Evolutionary conservation across 2,329 filamentous ascomycete species (phyloP).

Genomic region (Blastomyces percursus): DNA sequence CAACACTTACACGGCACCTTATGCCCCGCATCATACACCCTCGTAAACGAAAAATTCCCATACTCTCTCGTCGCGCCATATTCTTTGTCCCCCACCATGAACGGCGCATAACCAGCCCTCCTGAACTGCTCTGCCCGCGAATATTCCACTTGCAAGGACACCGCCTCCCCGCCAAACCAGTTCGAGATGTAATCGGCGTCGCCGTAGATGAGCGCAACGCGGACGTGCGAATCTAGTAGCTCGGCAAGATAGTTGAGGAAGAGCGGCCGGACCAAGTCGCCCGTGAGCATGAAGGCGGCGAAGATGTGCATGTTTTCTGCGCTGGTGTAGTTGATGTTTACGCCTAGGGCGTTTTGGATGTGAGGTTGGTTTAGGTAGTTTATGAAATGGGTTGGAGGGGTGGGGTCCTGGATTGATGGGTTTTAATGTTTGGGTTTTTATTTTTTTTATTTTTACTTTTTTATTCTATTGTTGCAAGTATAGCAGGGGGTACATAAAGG

Average conservation of each 20-base stretch:
- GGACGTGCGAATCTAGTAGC: constrained; percentile 48
- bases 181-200: constrained; percentile 45
- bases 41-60: constrained; percentile 32
- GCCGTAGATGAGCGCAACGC: constrained; percentile 48
- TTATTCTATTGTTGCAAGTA: too few species aligned
- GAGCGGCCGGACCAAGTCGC: constrained; percentile 39
- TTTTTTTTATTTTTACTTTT: too few species aligned
- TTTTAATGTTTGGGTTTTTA: too few species aligned
- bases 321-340: constrained; percentile 50
- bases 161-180: constrained; percentile 41
- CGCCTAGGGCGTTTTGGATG: constrained; percentile 50
- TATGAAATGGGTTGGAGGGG: too few species aligned
- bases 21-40: constrained; percentile 24
- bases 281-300: constrained; percentile 39
- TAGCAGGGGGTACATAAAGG: too few species aligned
- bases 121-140: constrained; percentile 30
- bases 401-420: too few species aligned
- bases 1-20: constrained; percentile 25
- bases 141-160: constrained; percentile 37
- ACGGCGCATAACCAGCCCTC: constrained; percentile 33
- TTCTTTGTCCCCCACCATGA: constrained; percentile 26
- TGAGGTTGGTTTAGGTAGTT: too few species aligned
- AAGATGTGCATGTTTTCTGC: constrained; percentile 38
- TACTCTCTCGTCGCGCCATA: constrained; percentile 32
- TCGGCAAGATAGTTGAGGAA: constrained; percentile 22